phyloP scores from a whole-genome alignment of 805 yeast species.

The Isabelozyma gotoi region DNA sequence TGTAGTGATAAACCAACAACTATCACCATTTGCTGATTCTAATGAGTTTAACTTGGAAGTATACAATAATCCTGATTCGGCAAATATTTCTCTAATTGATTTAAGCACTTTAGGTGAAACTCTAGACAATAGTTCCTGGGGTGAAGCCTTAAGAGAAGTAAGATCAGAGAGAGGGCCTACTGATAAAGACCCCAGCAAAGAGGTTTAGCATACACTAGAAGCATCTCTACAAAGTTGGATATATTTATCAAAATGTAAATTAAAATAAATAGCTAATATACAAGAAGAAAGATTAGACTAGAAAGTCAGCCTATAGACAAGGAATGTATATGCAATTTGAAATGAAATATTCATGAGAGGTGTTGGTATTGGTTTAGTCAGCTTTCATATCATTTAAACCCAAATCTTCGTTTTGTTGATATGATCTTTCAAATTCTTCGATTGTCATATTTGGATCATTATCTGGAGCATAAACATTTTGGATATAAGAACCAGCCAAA shows the following conservation, averaged over 20 bases:
- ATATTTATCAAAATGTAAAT: neutral
- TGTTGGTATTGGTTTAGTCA: no score
- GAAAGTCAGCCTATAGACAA: no score
- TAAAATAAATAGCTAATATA: slow-evolving; percentile 1
- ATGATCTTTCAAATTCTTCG: slow-evolving; percentile 88
- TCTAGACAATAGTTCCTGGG: slow-evolving; percentile 25
- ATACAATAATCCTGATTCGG: neutral
- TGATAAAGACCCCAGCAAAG: slow-evolving; percentile 1
- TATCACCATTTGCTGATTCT: slow-evolving; percentile 13
- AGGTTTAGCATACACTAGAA: neutral
- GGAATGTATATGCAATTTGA: neutral
- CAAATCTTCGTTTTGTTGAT: slow-evolving; percentile 85
- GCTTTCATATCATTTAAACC: slow-evolving; percentile 66
- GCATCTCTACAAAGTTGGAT: no score
- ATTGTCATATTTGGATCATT: slow-evolving; percentile 92
- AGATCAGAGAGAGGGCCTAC: slow-evolving; percentile 7
- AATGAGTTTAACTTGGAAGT: neutral
- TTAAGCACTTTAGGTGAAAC: slow-evolving; percentile 22
- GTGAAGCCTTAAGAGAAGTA: slow-evolving; percentile 21
- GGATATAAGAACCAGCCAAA: slow-evolving; percentile 90
- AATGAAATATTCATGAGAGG: no score
- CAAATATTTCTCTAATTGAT: slow-evolving; percentile 16
- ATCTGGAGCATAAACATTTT: slow-evolving; percentile 98
- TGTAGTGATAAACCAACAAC: neutral
- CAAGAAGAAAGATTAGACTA: slow-evolving; percentile 1